These are phyloP conservation scores for Physcomitrium patens DNA, from an alignment of 225 moss, liverwort and hornwort genomes.

Conservation along the genomic window DNA sequence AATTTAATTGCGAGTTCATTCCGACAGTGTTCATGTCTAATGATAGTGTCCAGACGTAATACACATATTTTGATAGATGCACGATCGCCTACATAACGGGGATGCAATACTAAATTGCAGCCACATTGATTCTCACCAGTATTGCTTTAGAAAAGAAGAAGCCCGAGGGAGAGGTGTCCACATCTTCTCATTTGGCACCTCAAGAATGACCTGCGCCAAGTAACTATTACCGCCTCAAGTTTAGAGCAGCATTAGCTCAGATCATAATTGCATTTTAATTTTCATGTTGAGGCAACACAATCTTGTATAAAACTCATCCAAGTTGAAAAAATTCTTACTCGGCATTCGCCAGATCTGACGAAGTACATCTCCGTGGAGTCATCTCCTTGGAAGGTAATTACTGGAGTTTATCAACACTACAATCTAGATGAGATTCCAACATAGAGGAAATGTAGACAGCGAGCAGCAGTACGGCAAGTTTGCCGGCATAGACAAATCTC, in stretches of 20 bases:
- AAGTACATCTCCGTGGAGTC: conserved; percentile 87
- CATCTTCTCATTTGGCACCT: conserved; percentile 52
- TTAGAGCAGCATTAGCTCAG: not conserved
- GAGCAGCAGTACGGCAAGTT: not conserved
- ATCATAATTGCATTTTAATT: no score
- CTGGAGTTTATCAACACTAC: conserved; percentile 43
- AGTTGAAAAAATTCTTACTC: conserved; percentile 57
- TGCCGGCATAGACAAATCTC: no score
- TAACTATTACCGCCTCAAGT: accelerated
- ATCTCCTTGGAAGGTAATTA: conserved; percentile 86
- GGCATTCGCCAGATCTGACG: conserved; percentile 81
- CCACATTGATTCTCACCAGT: conserved; percentile 39
- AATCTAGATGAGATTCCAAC: conserved; percentile 17
- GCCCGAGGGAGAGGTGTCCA: conserved; percentile 60
- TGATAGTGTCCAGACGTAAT: no score
- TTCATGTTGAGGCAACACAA: not conserved
- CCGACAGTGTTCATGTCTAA: no score
- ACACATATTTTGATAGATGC: no score
- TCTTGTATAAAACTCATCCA: not conserved
- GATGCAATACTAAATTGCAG: no score
- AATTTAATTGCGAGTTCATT: not conserved
- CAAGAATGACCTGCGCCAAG: conserved; percentile 57
- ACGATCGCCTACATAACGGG: no score
- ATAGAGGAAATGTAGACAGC: not conserved
- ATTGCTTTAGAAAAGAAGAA: conserved; percentile 67